Conservation (phyloP, 2,329 filamentous ascomycete genomes). For the Dactylonectria macrodidyma region DNA sequence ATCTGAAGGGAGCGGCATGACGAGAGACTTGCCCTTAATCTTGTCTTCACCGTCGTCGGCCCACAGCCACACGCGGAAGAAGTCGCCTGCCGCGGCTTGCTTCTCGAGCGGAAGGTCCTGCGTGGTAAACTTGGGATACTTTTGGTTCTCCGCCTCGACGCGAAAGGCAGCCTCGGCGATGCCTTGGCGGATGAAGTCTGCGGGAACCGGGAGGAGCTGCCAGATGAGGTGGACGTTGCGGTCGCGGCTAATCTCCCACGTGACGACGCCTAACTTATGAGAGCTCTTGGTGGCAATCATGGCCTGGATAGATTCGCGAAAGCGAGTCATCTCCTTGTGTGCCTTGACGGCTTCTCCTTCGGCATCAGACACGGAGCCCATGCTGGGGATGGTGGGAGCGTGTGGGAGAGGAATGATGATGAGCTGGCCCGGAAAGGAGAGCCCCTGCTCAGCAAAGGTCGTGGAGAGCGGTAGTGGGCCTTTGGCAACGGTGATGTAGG, state of each 20-base stretch:
- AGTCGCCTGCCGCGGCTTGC: slow-evolving; percentile 70
- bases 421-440: slow-evolving; percentile 87
- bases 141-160: slow-evolving; percentile 85
- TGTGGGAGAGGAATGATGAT: slow-evolving; percentile 93
- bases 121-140: slow-evolving; percentile 66
- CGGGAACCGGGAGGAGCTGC: slow-evolving; percentile 88
- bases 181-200: slow-evolving; percentile 77
- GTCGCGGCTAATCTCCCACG: slow-evolving; percentile 90
- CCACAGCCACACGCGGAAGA: slow-evolving; percentile 89
- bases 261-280: slow-evolving; percentile 82
- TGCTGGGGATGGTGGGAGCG: slow-evolving; percentile 79
- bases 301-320: slow-evolving; percentile 81
- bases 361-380: slow-evolving; percentile 68
- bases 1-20: slow-evolving; percentile 80
- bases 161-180: slow-evolving; percentile 91
- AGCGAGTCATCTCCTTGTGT: slow-evolving; percentile 86
- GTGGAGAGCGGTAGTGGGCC: slow-evolving; percentile 83
- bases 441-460: slow-evolving; percentile 75
- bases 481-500: slow-evolving; percentile 92
- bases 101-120: slow-evolving; percentile 66
- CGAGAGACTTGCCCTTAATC: slow-evolving; percentile 75
- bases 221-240: slow-evolving; percentile 91
- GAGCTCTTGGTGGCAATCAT: slow-evolving; percentile 76
- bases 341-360: slow-evolving; percentile 72
- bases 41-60: slow-evolving; percentile 67